A percentile compares a stretch with the other conserved stretches of the same genome.
phyloP scores from a whole-genome alignment of 169 alveolate species.

The Cryptosporidium bovis region DNA sequence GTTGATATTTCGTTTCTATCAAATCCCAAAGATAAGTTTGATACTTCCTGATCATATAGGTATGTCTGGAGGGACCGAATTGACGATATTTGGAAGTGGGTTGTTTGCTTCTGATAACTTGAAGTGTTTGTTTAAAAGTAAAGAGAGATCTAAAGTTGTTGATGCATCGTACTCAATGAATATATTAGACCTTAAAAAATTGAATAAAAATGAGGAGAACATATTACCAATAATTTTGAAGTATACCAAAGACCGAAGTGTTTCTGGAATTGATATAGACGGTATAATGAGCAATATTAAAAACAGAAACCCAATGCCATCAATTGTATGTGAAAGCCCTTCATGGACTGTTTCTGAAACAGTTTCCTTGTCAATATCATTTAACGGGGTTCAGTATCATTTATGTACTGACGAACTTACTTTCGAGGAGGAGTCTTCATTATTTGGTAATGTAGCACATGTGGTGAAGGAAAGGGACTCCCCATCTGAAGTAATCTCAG shows the following conservation, averaged over 20 bases:
- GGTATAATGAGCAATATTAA: neutral
- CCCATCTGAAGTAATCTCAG: slow-evolving; percentile 51
- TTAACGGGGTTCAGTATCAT: slow-evolving; percentile 71
- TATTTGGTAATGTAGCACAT: slow-evolving; percentile 73
- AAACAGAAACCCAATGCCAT: slow-evolving; percentile 32
- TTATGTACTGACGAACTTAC: slow-evolving; percentile 17
- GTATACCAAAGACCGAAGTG: neutral
- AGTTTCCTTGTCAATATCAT: slow-evolving; percentile 63
- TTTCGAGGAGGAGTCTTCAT: slow-evolving; percentile 67
- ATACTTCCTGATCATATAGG: slow-evolving; percentile 57
- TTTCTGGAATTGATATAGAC: slow-evolving; percentile 9
- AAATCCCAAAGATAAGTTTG: slow-evolving; percentile 15
- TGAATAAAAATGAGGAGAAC: neutral
- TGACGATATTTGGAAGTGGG: slow-evolving; percentile 54
- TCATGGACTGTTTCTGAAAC: slow-evolving; percentile 72
- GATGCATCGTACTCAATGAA: slow-evolving; percentile 67
- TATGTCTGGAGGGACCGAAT: slow-evolving; percentile 72
- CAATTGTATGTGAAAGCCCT: slow-evolving; percentile 67
- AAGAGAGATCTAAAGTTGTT: slow-evolving; percentile 71
- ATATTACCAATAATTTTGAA: neutral
- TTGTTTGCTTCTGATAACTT: slow-evolving; percentile 67
- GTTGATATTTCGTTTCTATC: slow-evolving; percentile 59
- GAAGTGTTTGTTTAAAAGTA: slow-evolving; percentile 64
- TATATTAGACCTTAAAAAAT: neutral
- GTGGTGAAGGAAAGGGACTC: slow-evolving; percentile 67